Percentiles rank a stretch among this genome's conserved stretches.
Evolutionary conservation across 495 filamentous ascomycete genomes (phyloP).

Genomic region (Melanomma pulvis-pyrius): DNA sequence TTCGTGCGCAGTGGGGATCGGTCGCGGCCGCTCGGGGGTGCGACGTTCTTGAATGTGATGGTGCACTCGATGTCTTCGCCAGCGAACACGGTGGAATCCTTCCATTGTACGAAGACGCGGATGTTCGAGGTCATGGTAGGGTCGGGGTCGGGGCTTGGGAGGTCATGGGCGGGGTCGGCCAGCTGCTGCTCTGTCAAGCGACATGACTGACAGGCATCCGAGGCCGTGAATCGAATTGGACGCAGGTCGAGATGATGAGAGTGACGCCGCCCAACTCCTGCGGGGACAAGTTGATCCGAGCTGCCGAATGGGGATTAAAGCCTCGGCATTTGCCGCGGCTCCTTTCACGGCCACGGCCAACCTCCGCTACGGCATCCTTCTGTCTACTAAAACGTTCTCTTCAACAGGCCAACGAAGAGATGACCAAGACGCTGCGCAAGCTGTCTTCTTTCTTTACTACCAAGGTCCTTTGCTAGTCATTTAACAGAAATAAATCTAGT

Average conservation of each 20-base stretch:
- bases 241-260: background rate
- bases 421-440: no score
- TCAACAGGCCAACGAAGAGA: no score
- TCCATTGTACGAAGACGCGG: slow-evolving; percentile 92
- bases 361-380: no score
- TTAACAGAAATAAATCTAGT: no score
- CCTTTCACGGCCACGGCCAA: no score
- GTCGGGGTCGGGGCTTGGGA: background rate
- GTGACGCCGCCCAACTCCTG: background rate
- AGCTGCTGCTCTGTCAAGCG: slow-evolving; percentile 10
- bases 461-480: no score
- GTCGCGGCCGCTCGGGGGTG: slow-evolving; percentile 50
- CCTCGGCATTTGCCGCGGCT: background rate
- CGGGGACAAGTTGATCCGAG: no score
- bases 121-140: slow-evolving; percentile 60
- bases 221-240: background rate
- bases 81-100: slow-evolving; percentile 87
- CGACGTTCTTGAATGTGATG: slow-evolving; percentile 93
- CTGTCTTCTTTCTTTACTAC: no score
- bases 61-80: slow-evolving; percentile 92
- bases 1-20: slow-evolving; percentile 44
- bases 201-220: slow-evolving; percentile 21
- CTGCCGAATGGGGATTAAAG: no score
- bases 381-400: no score
- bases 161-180: slow-evolving; percentile 23